Evolutionary conservation across 192 early-diverging fungal genomes (phyloP).

Genomic region (Globomyces pollinis-pini): DNA sequence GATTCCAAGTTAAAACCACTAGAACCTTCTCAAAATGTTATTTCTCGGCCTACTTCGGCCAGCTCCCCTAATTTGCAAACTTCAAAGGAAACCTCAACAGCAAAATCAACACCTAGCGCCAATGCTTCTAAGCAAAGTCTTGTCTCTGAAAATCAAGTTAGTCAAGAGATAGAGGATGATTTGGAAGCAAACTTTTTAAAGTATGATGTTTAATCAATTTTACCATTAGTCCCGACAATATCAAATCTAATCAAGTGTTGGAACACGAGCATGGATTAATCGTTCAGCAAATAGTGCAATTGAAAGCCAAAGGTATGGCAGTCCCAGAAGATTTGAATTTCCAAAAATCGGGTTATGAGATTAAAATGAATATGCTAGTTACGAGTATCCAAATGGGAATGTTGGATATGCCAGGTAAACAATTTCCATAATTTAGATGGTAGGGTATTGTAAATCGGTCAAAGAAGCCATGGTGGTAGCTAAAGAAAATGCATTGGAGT

Average conservation of each 20-base stretch:
- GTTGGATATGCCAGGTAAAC: conserved; percentile 55
- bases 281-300: conserved; percentile 35
- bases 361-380: conserved; percentile 68
- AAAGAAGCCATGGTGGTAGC: conserved; percentile 48
- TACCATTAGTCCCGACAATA: conserved; percentile 50
- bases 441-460: conserved; percentile 52
- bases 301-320: conserved; percentile 28
- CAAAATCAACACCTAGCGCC: not conserved
- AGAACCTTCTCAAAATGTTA: no score
- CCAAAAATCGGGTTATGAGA: conserved; percentile 54
- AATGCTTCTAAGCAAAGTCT: not conserved
- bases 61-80: no score
- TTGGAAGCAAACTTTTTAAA: not conserved
- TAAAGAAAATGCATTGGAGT: conserved; percentile 55
- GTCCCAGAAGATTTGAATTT: conserved; percentile 60
- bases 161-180: not conserved
- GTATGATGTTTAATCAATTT: not conserved
- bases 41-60: no score
- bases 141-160: no score
- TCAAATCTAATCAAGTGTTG: conserved; percentile 69
- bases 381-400: conserved; percentile 62
- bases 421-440: not conserved
- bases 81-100: not conserved
- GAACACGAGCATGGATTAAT: conserved; percentile 55
- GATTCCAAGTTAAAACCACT: no score